phyloP scores from a whole-genome alignment of 163 green algal species.

The Trebouxiophyceae sp. region DNA sequence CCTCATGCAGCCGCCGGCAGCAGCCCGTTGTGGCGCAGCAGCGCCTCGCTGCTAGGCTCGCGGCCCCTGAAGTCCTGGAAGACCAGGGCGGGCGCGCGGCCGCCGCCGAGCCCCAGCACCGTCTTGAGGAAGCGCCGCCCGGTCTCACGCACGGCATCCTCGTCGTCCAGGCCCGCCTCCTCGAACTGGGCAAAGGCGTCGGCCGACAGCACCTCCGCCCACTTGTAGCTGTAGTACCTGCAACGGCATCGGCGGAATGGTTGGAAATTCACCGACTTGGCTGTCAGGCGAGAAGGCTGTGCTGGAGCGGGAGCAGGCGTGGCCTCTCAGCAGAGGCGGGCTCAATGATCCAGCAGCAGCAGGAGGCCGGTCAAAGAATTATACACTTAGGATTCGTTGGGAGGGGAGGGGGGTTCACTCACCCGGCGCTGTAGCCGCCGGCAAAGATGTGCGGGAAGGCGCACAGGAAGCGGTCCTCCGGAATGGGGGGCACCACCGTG shows the following conservation, averaged over 20 bases:
- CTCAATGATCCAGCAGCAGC: too few species aligned
- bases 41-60: constrained; percentile 69
- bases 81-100: constrained; percentile 51
- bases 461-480: constrained; percentile 71
- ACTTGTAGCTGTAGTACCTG: constrained; percentile 89
- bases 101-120: constrained; percentile 83
- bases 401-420: too few species aligned
- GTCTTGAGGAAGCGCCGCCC: constrained; percentile 83
- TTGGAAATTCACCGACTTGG: too few species aligned
- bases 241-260: too few species aligned
- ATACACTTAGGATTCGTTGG: too few species aligned
- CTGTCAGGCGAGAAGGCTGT: too few species aligned
- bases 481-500: constrained; percentile 70
- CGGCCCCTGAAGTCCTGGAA: constrained; percentile 83
- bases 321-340: too few species aligned
- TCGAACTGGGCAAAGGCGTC: constrained; percentile 97
- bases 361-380: too few species aligned
- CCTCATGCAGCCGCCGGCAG: constrained; percentile 30
- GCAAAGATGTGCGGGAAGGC: constrained; percentile 96
- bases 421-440: constrained; percentile 44
- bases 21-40: constrained; percentile 83
- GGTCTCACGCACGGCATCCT: constrained; percentile 52
- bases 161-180: constrained; percentile 75
- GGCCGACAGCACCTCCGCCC: constrained; percentile 85
- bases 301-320: too few species aligned